Conservation (phyloP, 192 early-diverging fungal genomes). For the Allomyces macrogynus region DNA sequence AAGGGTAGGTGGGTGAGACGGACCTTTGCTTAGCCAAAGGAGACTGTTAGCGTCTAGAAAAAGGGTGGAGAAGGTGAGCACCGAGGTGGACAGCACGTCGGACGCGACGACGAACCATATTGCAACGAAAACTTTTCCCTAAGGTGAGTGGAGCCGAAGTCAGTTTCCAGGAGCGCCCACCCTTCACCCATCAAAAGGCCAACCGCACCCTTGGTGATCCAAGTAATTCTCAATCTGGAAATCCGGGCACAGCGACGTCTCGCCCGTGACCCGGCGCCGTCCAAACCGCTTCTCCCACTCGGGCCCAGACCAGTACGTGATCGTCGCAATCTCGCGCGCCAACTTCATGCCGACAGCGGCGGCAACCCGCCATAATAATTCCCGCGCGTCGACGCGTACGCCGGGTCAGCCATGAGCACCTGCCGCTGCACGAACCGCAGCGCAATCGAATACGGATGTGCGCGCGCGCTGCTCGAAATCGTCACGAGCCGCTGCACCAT, state of each 20-base stretch:
- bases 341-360: conserved; percentile 89
- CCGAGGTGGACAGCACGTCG: conserved; percentile 50
- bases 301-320: conserved; percentile 78
- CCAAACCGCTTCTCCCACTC: conserved; percentile 97
- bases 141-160: neutral
- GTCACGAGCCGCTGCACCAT: conserved; percentile 55
- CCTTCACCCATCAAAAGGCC: neutral
- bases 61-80: too few species aligned
- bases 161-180: too few species aligned
- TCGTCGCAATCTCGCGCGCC: conserved; percentile 65
- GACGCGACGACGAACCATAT: conserved; percentile 59
- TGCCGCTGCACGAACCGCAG: conserved; percentile 79
- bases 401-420: conserved; percentile 70
- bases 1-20: too few species aligned
- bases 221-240: conserved; percentile 90
- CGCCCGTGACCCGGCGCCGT: conserved; percentile 49
- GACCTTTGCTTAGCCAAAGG: too few species aligned
- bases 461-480: conserved; percentile 80
- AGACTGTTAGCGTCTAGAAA: too few species aligned
- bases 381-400: conserved; percentile 35
- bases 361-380: conserved; percentile 75
- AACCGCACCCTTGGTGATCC: conserved; percentile 44
- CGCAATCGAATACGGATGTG: conserved; percentile 93
- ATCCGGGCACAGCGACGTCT: conserved; percentile 66
- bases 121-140: conserved; percentile 81